Conservation (phyloP, 169 alveolate species). For the Amoebophrya sp. region DNA sequence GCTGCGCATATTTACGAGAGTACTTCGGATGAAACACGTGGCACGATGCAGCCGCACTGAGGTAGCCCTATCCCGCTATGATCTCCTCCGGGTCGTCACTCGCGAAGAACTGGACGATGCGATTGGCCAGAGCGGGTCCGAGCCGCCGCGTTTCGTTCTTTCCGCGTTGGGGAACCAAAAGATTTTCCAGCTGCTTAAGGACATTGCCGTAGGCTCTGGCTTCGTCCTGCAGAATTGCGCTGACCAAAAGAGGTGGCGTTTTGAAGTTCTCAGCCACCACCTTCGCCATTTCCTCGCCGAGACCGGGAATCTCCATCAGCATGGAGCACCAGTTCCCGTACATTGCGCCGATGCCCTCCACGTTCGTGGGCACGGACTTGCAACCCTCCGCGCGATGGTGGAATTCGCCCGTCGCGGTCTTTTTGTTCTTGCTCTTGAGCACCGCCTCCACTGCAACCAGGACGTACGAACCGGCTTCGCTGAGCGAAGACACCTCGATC, state of each 20-base stretch:
- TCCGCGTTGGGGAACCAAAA: neutral
- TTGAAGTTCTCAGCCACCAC: neutral
- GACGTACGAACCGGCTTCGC: neutral
- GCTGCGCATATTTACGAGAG: no score
- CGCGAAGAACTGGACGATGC: neutral
- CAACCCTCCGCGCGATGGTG: neutral
- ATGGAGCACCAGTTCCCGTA: neutral
- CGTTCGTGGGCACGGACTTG: neutral
- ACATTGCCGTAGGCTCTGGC: no score
- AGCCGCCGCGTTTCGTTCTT: neutral
- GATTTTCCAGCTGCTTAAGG: no score
- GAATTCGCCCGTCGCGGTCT: neutral
- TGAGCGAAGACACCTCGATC: neutral
- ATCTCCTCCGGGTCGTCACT: neutral
- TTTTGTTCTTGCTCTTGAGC: neutral
- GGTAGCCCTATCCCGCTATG: no score
- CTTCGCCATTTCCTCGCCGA: slow-evolving; percentile 9
- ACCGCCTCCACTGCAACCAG: neutral
- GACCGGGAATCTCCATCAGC: slow-evolving; percentile 1
- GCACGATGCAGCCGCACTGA: no score
- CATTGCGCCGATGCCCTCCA: neutral
- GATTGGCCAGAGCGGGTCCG: neutral
- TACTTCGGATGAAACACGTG: no score
- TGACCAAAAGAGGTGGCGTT: no score
- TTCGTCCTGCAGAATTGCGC: no score